Base-by-base conservation (phyloP, 2,329 filamentous ascomycete species). In the Penicillium sp. region DNA sequence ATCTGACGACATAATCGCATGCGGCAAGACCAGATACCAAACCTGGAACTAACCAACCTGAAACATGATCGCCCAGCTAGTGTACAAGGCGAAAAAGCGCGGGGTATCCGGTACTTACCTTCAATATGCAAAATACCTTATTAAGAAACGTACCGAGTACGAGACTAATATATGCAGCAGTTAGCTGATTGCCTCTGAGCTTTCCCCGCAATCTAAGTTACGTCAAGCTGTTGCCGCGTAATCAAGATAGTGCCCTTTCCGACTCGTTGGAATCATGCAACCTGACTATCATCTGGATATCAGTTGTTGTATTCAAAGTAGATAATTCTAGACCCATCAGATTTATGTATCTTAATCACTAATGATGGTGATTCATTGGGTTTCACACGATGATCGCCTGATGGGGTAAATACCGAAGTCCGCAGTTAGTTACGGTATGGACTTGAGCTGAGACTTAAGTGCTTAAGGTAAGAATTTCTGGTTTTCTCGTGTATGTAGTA, bases 141-240 rank as follows among this genome's bases (percentile, higher is more conserved):
- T 24, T 10, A 5, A 19, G 8, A 11, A 1, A 19, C 19, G 44
- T 47, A 27, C 43, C 13, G 24, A 31, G 22, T 29, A 47, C 35
- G 4, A 33, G 22, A 7, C 11, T 49, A 14, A 16, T 31, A 35
- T 33, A 29, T 29, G 16, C 19, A 19, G 11, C 16, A 19, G 19
- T 47, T 29, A 16, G 21, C 21, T 19, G 14, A 27, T 47, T 26
- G 22, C 42, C 45, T 46, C 60, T 45, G 33, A 66, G 64, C 64
- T 65, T 65, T 62, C 64, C 64, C 64, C 64, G 62, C 64, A 65
- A 63, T 63, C 29, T 31, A 21, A 52, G 24, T 57, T 65, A 66
- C 60, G 58, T 63, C 62, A 63, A 62, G 50, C 51, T 56, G 44
- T 54, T 37, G 31, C 46, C n/a, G 21, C 43, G 21, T 31, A 22